Base-by-base conservation (phyloP, 768 basidiomycete genomes). In the Pulveroboletus sp. region DNA sequence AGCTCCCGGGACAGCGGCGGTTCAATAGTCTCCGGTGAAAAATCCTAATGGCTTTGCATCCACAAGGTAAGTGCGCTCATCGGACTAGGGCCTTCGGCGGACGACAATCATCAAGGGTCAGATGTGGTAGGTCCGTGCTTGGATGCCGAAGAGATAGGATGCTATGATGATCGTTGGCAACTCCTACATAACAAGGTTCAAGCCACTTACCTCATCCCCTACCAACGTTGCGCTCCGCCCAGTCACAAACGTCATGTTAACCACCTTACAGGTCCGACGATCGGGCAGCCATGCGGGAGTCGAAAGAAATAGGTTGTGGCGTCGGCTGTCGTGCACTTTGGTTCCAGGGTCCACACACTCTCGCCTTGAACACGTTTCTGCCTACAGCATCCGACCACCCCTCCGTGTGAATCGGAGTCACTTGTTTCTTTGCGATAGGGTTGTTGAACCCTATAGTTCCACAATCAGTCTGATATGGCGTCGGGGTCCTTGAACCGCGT, bases 121-220 rank as follows among this genome's bases (percentile, higher is more conserved):
- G 21, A 21, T 21, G 21, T 21, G 21, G 21, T 21, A 6, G 8
- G 8, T 32, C 24, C 21, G 21, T n/a, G 39, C 35, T 30, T n/a
- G 31, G 24, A 37, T 31, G 15, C 39, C 39, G 31, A 53, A 26
- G 44, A 35, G 6, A 38, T 18, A 30, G 33, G 31, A 47, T 43
- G 46, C 36, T 36, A 37, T 42, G 21, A 55, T 26, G 31, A 8
- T 31, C 47, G 11, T 35, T 21, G 21, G 18, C 7, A 27, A 9
- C 10, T 37, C 18, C 30, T 48, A 39, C 42, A 45, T 39, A 43
- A 35, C 48, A 61, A 50, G 60, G 57, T 49, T 28, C 8, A 31
- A 38, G 35, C 17, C 40, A 50, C 48, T 52, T 58, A 52, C 39
- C 14, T 49, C 40, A 37, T 28, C 46, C 45, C 45, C 44, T 49